Evolutionary conservation across 2,329 filamentous ascomycete genomes (phyloP).

Genomic region (Neospermospora avenae): DNA sequence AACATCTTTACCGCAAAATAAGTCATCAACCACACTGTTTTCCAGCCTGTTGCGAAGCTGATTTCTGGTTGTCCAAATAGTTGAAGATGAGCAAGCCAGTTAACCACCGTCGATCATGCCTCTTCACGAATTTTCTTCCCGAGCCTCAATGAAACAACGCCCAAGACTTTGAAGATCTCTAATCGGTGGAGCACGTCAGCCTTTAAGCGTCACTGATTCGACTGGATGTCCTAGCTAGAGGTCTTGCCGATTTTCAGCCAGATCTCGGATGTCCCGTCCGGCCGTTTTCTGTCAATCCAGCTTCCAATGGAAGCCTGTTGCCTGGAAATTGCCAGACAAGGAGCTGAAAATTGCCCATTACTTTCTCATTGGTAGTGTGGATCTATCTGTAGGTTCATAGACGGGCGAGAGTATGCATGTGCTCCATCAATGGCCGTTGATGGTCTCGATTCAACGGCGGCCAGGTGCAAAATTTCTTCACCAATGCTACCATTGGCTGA

Average conservation of each 20-base stretch:
- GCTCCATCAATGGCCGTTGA: not conserved
- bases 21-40: not conserved
- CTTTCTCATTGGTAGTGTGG: not conserved
- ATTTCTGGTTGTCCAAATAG: not conserved
- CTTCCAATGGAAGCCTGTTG: not conserved
- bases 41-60: not conserved
- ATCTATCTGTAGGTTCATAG: not conserved
- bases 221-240: not conserved
- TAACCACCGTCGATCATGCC: not conserved
- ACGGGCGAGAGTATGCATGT: not conserved
- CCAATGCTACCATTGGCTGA: not conserved
- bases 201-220: not conserved
- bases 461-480: not conserved
- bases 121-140: not conserved
- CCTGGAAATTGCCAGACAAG: not conserved
- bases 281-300: not conserved
- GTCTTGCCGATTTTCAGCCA: not conserved
- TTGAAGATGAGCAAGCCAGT: not conserved
- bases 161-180: not conserved
- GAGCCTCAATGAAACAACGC: not conserved
- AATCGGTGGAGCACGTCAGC: not conserved
- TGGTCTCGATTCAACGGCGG: not conserved
- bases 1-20: not conserved
- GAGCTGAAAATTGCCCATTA: not conserved
- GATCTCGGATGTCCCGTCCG: slow-evolving; percentile 3